phyloP scores from a whole-genome alignment of 202 grass and related monocot species.

The Hordeum pubiflorum region DNA sequence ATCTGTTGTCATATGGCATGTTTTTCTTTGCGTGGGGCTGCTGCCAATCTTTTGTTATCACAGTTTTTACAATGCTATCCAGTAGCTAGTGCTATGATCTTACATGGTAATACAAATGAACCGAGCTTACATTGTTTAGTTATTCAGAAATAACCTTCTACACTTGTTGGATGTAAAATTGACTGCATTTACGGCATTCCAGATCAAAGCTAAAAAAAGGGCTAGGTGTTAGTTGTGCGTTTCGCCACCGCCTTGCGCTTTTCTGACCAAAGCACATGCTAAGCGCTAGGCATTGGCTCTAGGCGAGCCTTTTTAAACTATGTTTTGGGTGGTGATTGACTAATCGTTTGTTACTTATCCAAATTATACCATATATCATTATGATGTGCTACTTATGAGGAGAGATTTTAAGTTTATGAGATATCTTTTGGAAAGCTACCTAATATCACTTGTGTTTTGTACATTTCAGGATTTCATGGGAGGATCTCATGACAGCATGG shows the following conservation, averaged over 20 bases:
- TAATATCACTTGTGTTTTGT: neutral
- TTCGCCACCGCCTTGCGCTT: neutral
- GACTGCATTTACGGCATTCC: neutral
- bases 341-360: neutral
- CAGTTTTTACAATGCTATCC: neutral
- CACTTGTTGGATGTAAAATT: neutral
- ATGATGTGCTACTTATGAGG: conserved; percentile 3
- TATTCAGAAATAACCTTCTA: conserved; percentile 9
- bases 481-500: conserved; percentile 90
- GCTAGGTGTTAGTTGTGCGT: neutral
- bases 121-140: conserved; percentile 5
- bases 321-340: neutral
- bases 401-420: neutral
- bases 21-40: neutral
- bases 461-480: conserved; percentile 92
- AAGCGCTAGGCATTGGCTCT: neutral
- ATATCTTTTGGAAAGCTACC: conserved; percentile 9
- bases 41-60: neutral
- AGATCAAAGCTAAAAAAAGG: neutral
- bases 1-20: neutral
- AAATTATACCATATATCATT: neutral
- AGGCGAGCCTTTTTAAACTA: neutral
- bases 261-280: neutral
- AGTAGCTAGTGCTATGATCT: neutral
- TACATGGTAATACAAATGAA: neutral